Evolutionary conservation across 192 early-diverging fungal genomes (phyloP).

Genomic region (Funneliformis mosseae): DNA sequence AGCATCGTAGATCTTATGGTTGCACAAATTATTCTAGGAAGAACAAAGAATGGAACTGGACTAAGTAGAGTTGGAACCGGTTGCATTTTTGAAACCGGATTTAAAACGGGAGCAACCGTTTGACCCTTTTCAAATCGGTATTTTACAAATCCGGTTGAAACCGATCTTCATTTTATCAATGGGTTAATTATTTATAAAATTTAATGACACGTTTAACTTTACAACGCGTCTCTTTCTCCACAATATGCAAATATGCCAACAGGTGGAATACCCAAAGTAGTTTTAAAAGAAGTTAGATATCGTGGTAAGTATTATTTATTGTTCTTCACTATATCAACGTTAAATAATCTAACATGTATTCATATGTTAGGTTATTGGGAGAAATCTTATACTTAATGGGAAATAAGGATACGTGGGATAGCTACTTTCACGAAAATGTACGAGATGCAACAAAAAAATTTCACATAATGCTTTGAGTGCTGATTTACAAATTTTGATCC

Average conservation of each 20-base stretch:
- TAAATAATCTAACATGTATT: constrained; percentile 11
- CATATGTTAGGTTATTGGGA: neutral
- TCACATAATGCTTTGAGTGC: neutral
- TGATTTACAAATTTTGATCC: constrained; percentile 13
- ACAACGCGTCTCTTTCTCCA: too few relatives aligned
- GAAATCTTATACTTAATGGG: neutral
- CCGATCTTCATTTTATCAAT: too few relatives aligned
- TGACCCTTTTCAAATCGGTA: too few relatives aligned
- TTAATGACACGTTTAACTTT: too few relatives aligned
- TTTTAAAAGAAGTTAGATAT: neutral
- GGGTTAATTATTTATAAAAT: too few relatives aligned
- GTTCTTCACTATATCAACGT: neutral
- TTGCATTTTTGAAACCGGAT: too few relatives aligned
- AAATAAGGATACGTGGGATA: neutral
- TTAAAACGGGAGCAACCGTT: too few relatives aligned
- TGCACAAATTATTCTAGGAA: too few relatives aligned
- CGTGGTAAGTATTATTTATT: neutral
- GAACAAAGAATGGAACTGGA: too few relatives aligned
- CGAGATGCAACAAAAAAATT: neutral
- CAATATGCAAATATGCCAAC: constrained; percentile 24
- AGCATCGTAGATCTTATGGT: too few relatives aligned
- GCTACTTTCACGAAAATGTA: neutral
- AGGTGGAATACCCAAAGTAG: neutral
- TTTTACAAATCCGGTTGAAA: too few relatives aligned
- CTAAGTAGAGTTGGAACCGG: too few relatives aligned